These are phyloP conservation scores for Debaryomyces robertsiae DNA, from an alignment of 1,139 yeast genomes.

Conservation along the genomic window DNA sequence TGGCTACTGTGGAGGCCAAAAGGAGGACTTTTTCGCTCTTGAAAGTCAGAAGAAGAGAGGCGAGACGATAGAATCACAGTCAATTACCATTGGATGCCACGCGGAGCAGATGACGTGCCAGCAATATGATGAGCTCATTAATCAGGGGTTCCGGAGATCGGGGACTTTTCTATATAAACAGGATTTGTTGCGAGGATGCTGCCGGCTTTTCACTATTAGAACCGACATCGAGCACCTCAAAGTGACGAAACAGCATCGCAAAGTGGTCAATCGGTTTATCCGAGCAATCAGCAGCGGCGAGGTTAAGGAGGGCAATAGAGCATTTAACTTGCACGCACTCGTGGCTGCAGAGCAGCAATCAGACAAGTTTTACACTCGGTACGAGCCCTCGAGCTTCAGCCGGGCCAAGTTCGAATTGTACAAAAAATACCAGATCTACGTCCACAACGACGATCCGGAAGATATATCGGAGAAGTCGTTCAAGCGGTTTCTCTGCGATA, in stretches of 20 bases:
- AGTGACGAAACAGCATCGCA: slow-evolving; percentile 67
- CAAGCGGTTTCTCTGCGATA: slow-evolving; percentile 64
- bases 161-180: slow-evolving; percentile 75
- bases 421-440: slow-evolving; percentile 64
- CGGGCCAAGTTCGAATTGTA: slow-evolving; percentile 67
- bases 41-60: slow-evolving; percentile 22
- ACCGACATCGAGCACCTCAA: slow-evolving; percentile 51
- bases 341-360: slow-evolving; percentile 28
- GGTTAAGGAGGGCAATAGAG: slow-evolving; percentile 18
- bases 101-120: slow-evolving; percentile 49
- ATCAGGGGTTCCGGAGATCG: slow-evolving; percentile 77
- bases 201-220: slow-evolving; percentile 81
- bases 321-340: slow-evolving; percentile 23
- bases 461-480: slow-evolving; percentile 54
- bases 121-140: slow-evolving; percentile 65
- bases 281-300: slow-evolving; percentile 35
- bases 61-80: slow-evolving; percentile 20
- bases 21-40: slow-evolving; percentile 43
- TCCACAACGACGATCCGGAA: slow-evolving; percentile 64
- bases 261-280: slow-evolving; percentile 63
- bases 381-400: slow-evolving; percentile 57
- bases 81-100: slow-evolving; percentile 52
- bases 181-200: slow-evolving; percentile 72
- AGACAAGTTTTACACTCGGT: slow-evolving; percentile 46
- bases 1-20: slow-evolving; percentile 65